These are phyloP conservation scores for Pisolithus marmoratus DNA, from an alignment of 768 basidiomycete species.

Conservation along the genomic window DNA sequence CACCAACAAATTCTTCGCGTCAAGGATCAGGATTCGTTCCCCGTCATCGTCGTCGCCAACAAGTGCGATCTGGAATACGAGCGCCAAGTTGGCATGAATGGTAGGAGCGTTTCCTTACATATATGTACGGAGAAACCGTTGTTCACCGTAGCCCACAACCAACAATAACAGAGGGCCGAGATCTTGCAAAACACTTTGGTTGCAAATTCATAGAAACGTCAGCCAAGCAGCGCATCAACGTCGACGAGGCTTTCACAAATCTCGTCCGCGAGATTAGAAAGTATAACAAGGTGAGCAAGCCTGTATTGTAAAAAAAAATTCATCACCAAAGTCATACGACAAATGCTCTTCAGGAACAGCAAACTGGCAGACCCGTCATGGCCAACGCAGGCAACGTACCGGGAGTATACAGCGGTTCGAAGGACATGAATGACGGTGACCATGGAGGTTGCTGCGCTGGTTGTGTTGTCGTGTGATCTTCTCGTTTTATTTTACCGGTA, in stretches of 20 bases:
- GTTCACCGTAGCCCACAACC: too few species aligned
- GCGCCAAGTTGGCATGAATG: conserved; percentile 92
- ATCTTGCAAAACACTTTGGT: conserved; percentile 90
- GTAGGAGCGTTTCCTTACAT: conserved; percentile 31
- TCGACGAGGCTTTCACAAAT: conserved; percentile 91
- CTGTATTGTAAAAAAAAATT: background rate
- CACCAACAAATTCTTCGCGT: conserved; percentile 95
- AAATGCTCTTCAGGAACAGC: conserved; percentile 51
- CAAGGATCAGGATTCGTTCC: conserved; percentile 94
- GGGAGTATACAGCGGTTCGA: conserved; percentile 42
- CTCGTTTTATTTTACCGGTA: background rate
- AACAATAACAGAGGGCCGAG: conserved; percentile 76
- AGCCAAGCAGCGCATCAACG: conserved; percentile 93
- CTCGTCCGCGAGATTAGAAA: conserved; percentile 92
- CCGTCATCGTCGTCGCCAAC: conserved; percentile 96
- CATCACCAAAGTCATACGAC: background rate
- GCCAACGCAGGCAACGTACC: conserved; percentile 38
- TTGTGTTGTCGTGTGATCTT: conserved; percentile 51
- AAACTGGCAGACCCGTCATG: conserved; percentile 66
- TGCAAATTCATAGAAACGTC: conserved; percentile 96
- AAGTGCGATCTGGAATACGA: conserved; percentile 96
- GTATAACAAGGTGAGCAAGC: conserved; percentile 74
- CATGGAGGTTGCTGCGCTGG: conserved; percentile 59
- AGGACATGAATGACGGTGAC: conserved; percentile 47
- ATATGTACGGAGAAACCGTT: too few species aligned